phyloP scores from a whole-genome alignment of 2,329 filamentous ascomycete species.

The Cadophora sp. region DNA sequence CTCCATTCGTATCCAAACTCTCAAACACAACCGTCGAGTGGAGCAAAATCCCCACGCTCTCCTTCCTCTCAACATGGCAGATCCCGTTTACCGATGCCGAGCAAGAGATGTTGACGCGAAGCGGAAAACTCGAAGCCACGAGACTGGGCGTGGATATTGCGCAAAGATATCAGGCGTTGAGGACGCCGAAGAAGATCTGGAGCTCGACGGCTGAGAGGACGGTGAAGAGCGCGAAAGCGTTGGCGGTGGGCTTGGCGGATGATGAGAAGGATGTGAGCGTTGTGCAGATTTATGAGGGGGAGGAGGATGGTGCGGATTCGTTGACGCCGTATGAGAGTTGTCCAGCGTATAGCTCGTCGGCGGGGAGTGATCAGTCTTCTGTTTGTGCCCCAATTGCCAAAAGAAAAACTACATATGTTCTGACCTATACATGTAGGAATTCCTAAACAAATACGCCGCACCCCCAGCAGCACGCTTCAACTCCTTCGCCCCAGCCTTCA shows the following conservation, averaged over 20 bases:
- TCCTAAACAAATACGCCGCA: slow-evolving; percentile 53
- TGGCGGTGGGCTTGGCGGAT: slow-evolving; percentile 54
- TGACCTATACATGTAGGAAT: slow-evolving; percentile 39
- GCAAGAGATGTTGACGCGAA: slow-evolving; percentile 38
- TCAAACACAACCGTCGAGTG: slow-evolving; percentile 56
- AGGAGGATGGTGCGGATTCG: slow-evolving; percentile 56
- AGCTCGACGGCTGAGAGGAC: slow-evolving; percentile 58
- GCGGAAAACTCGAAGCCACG: slow-evolving; percentile 39
- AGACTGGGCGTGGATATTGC: slow-evolving; percentile 40
- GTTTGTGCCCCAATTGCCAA: slow-evolving; percentile 30
- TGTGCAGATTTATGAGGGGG: slow-evolving; percentile 53
- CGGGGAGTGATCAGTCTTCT: slow-evolving; percentile 53
- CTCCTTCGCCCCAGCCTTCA: slow-evolving; percentile 53
- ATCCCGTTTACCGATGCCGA: slow-evolving; percentile 39
- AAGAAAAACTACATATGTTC: not conserved
- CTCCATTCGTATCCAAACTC: slow-evolving; percentile 57
- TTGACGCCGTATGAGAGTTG: slow-evolving; percentile 61
- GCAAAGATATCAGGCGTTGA: slow-evolving; percentile 45
- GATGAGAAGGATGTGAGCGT: slow-evolving; percentile 51
- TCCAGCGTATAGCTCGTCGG: slow-evolving; percentile 56
- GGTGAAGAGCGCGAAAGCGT: slow-evolving; percentile 53
- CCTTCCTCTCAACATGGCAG: slow-evolving; percentile 40
- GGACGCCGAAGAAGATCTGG: slow-evolving; percentile 56
- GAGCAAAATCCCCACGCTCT: slow-evolving; percentile 43
- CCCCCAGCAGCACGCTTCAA: slow-evolving; percentile 57